Base-by-base conservation (phyloP, 2,329 filamentous ascomycete species). In the Colletotrichum tabaci region DNA sequence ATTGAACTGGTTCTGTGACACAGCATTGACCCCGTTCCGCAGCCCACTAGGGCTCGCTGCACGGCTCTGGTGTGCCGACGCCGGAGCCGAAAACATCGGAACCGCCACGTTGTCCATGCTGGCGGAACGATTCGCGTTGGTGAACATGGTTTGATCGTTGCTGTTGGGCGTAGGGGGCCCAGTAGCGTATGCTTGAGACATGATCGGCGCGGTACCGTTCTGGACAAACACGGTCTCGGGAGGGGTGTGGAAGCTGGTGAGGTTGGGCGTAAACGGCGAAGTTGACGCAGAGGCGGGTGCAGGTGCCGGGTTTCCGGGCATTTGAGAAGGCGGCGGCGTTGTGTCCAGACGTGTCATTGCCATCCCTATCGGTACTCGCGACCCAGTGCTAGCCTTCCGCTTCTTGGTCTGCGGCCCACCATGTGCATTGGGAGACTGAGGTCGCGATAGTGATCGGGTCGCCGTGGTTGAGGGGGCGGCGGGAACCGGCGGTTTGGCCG, bases 321-420 rank as follows among this genome's bases (percentile, higher is more conserved):
- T 82, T 73, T 80, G 84, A 73, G 78, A 79, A 74, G 73, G 74
- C 72, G 81, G 82, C 75, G 79, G 86, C 60, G 81, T 84, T 2
- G 89, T 91, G 75, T 96, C 93, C 46, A 96, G 85, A 66, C 90
- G 90, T 2, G 95, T 97, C 95, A 98, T 97, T 9, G 92, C 89
- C 75, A 97, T 82, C 18, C 89, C 91, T 21, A 88, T 90, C 0
- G 94, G 93, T 16, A 97, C 84, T 79, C 94, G 94, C 44, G 89
- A 88, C 50, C 87, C 87, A 18, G 52, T 66, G 79, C 92, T 95
- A 7, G 92, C 91, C 81, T 97, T 98, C 74, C 95, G 89, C 83
- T 95, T 95, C 85, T 97, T 98, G 53, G 90, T 88, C 44, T 87
- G 86, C 2, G 93, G 93, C 1, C 90, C 92, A 42, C 87, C 83